phyloP scores from a whole-genome alignment of 2,329 filamentous ascomycete species.

The Pestalotiopsis sp. region DNA sequence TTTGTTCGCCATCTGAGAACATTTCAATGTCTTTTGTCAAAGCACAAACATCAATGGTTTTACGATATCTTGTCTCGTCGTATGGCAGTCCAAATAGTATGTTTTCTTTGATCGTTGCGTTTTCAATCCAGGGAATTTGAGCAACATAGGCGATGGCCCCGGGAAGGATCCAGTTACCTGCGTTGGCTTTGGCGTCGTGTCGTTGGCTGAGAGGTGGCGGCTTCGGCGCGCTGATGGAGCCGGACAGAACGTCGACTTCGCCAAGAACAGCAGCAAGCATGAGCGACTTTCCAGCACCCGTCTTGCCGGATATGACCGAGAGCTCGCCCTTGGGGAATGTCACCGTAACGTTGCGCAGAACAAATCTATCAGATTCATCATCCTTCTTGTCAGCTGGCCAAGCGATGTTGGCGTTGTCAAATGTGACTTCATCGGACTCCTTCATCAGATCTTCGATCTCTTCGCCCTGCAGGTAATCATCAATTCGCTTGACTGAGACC shows the following conservation, averaged over 20 bases:
- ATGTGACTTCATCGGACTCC: conserved; percentile 62
- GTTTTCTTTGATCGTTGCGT: conserved; percentile 77
- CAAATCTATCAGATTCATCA: conserved; percentile 62
- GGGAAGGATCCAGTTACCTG: conserved; percentile 69
- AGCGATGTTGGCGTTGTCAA: conserved; percentile 69
- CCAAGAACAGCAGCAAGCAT: conserved; percentile 75
- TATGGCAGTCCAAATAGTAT: conserved; percentile 76
- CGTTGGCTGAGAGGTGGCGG: conserved; percentile 55
- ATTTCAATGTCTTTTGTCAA: conserved; percentile 76
- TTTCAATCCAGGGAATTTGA: conserved; percentile 86
- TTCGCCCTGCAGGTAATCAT: conserved; percentile 68
- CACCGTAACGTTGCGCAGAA: conserved; percentile 65
- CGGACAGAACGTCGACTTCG: conserved; percentile 70
- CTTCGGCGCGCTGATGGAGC: conserved; percentile 58
- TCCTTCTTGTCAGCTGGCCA: conserved; percentile 71
- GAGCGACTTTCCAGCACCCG: conserved; percentile 77
- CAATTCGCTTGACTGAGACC: conserved; percentile 73
- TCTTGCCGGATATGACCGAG: conserved; percentile 76
- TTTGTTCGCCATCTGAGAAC: conserved; percentile 75
- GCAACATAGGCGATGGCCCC: conserved; percentile 74
- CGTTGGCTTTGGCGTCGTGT: conserved; percentile 64
- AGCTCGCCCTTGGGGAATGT: conserved; percentile 70
- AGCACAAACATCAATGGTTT: conserved; percentile 73
- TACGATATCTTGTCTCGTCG: conserved; percentile 68
- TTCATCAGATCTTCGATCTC: conserved; percentile 61